Evolutionary conservation across 2,329 filamentous ascomycete species (phyloP).

Genomic region (Fusarium haematococcum): DNA sequence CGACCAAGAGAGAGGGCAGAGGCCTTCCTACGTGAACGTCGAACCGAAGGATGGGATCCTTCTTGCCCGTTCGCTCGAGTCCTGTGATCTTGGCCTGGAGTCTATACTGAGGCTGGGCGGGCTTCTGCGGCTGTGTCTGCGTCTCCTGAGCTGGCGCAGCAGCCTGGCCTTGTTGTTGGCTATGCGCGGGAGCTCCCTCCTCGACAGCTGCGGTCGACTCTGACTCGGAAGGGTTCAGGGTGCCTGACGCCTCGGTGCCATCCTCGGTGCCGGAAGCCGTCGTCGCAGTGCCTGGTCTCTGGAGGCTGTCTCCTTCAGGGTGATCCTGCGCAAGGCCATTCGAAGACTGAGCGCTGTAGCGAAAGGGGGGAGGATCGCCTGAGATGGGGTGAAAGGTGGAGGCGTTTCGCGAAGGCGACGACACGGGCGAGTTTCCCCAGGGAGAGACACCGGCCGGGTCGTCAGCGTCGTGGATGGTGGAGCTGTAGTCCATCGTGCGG

Average conservation of each 20-base stretch:
- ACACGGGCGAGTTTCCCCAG: conserved; percentile 66
- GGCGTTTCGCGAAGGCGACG: conserved; percentile 61
- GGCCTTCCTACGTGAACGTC: conserved; percentile 83
- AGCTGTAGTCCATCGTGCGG: conserved; percentile 67
- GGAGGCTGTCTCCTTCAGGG: conserved; percentile 54
- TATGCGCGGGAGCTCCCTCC: conserved; percentile 32
- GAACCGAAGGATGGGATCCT: conserved; percentile 94
- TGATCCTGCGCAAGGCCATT: conserved; percentile 56
- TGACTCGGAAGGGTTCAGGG: conserved; percentile 32
- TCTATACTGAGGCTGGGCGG: conserved; percentile 78
- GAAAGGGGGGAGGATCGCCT: conserved; percentile 58
- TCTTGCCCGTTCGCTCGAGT: conserved; percentile 91
- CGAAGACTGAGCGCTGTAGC: conserved; percentile 56
- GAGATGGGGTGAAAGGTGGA: conserved; percentile 56
- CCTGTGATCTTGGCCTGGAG: conserved; percentile 96
- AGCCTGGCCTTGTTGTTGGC: conserved; percentile 46
- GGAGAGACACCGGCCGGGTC: conserved; percentile 65
- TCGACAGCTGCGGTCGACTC: conserved; percentile 34
- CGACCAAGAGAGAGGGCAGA: not conserved
- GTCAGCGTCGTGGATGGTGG: conserved; percentile 66
- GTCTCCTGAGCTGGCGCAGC: conserved; percentile 50
- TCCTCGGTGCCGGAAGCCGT: conserved; percentile 59
- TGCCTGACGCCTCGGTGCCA: conserved; percentile 51
- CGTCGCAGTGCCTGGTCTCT: conserved; percentile 60
- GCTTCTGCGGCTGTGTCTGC: conserved; percentile 70